These are phyloP conservation scores for Rhamnella rubrinervis DNA, from an alignment of 331 rosid species.

Conservation along the genomic window DNA sequence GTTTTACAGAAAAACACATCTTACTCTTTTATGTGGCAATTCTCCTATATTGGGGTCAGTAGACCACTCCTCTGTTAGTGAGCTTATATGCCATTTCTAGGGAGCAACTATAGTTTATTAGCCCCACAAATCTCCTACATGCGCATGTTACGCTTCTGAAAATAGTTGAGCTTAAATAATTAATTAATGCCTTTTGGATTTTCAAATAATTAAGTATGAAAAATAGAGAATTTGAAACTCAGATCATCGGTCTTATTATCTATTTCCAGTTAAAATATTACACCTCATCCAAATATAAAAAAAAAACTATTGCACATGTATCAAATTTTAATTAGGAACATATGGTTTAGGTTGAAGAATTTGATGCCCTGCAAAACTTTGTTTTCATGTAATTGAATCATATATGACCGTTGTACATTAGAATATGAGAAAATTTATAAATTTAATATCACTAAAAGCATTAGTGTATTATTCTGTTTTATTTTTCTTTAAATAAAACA, in stretches of 20 bases:
- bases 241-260: too few relatives aligned
- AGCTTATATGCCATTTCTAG: constrained; percentile 28
- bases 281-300: too few relatives aligned
- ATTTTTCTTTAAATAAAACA: neutral
- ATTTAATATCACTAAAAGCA: too few relatives aligned
- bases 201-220: neutral
- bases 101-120: constrained; percentile 44
- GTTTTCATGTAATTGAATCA: neutral
- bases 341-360: neutral
- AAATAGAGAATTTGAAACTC: neutral
- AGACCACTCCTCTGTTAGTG: constrained; percentile 47
- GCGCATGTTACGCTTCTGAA: constrained; percentile 41
- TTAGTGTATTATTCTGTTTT: neutral
- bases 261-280: too few relatives aligned
- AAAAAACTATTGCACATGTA: too few relatives aligned
- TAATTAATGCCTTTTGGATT: neutral
- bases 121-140: constrained; percentile 31
- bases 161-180: neutral
- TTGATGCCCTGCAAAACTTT: neutral
- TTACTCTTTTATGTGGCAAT: constrained; percentile 24
- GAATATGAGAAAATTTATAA: too few relatives aligned
- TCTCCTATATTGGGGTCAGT: constrained; percentile 21
- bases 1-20: constrained; percentile 33
- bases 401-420: neutral
- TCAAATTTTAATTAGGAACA: too few relatives aligned